Evolutionary conservation across 2,329 filamentous ascomycete species (phyloP), one percentile per base, ranked within the genome.

Genomic region (Hymenoscyphus linearis): DNA sequence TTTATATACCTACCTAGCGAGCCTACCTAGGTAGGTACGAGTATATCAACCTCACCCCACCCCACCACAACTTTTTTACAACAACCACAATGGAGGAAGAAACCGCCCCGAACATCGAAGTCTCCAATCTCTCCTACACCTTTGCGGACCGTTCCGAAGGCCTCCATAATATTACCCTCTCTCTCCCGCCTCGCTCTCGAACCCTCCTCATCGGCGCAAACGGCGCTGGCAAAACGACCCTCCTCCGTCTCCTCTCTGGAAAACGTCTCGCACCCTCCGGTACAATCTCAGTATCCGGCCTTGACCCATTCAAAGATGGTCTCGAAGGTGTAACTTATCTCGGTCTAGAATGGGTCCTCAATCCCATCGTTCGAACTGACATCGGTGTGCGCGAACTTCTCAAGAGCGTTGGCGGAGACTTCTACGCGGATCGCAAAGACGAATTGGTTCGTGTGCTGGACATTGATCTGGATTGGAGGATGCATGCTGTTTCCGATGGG

Each of bases 251-350:
- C 52, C 86, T 99, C 63, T 91, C 93, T 18, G 95, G 95, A 73
- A 98, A 98, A 80, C 91, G 93, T 60, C 90, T 99, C 70, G 89
- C 93, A 1, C 93, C 95, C 0, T 78, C 79, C 58, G 79, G 83
- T 72, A 86, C 87, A 66, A 90, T 99, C 74, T 79, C 78, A 70
- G 87, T 99, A 64, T 88, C 85, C 55, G 91, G 90, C 65, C 85
- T 91, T 55, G 95, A 99, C 76, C 95, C 95, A 9, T 99, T 99
- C 84, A 89, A 91, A 74, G 84, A 92, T 37, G 86, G 88, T 12
- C 85, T 97, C 31, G 90, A 96, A 76, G 95, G 95, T 64, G 93
- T 99, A 35, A 98, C 93, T 25, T 99, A 99, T 76, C 88, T 99
- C 7, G 95, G 95, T 0, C 85, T 97, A 0, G 95, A 99, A 80